Evolutionary conservation across 257 asterid genomes (phyloP), one percentile per base, ranked within the genome.

Genomic region (Rubia yunnanensis): DNA sequence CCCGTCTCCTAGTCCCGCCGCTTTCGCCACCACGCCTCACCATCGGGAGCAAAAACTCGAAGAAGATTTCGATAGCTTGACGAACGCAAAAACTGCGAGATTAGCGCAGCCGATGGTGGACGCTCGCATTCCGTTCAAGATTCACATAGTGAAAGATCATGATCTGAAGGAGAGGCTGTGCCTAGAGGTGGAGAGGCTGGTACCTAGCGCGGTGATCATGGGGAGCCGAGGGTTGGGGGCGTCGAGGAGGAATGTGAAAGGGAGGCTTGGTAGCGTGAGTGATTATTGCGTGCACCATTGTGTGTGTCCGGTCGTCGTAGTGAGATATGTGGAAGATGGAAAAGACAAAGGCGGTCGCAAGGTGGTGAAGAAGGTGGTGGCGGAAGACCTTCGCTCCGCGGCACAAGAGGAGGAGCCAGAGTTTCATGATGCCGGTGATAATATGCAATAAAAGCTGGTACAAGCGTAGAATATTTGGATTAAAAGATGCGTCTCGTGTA

Each of bases 201-300:
- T 85, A 4, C 66, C 82, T 76, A 82, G 83, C 32, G 76, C 77
- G 9, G 75, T 84, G 75, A 82, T 84, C 24, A 84, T 74, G 71
- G 90, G 90, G 58, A 82, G 90, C 56, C 72, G 85, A 48, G 87
- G 90, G 20, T 62, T 62, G 52, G 90, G 87, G 26, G 83, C 72
- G 8, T 35, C 66, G 27, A 73, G 56, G 69, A 67, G 30, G 18
- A 76, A 72, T 1, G 32, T 46, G 13, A 72, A 69, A 23, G 89
- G 76, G 18, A 79, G 74, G 63, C 84, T 84, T n/a, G 90, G 90
- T 50, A 84, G 90, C 49, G 90, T 84, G 60, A 84, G 90, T 26
- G 85, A 81, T 69, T 84, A 84, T 22, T 83, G 89, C 22, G 86
- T 83, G 65, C 79, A 72, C n/a, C 83, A 83, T 44, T 83, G 89